Conservation (phyloP, 129 eudicot species). For the Centaurea solstitialis region DNA sequence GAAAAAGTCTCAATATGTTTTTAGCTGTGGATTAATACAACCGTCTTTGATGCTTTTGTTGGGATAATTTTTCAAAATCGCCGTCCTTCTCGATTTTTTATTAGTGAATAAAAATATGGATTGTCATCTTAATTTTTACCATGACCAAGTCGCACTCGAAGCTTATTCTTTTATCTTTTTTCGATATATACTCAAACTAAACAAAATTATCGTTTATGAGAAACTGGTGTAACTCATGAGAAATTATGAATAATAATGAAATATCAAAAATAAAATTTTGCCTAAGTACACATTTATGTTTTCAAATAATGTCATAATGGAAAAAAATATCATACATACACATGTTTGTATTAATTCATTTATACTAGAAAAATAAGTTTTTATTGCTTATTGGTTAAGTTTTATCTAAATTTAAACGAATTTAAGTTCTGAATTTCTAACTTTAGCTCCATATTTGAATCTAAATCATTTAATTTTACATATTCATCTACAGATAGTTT, state of each 20-base stretch:
- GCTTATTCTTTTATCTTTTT: background rate
- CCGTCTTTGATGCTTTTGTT: background rate
- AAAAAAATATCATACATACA: background rate
- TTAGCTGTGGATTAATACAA: background rate
- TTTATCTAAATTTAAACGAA: background rate
- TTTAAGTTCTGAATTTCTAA: background rate
- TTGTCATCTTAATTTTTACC: background rate
- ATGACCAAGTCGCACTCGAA: background rate
- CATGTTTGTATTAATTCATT: background rate
- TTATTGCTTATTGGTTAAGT: background rate
- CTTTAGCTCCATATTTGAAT: background rate
- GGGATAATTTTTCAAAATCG: background rate
- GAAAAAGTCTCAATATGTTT: background rate
- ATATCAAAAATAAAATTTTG: background rate
- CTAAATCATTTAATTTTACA: background rate
- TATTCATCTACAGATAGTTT: background rate
- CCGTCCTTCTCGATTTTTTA: background rate
- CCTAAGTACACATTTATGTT: background rate
- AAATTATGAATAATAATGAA: background rate
- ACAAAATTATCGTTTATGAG: background rate
- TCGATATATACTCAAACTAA: background rate
- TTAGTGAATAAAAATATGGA: background rate
- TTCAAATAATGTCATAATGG: background rate
- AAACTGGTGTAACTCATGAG: background rate
- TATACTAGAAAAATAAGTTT: background rate